Percentiles rank a stretch among this genome's conserved stretches.
Evolutionary conservation across 2,329 filamentous ascomycete genomes (phyloP).

Genomic region (Apiospora saccharicola): DNA sequence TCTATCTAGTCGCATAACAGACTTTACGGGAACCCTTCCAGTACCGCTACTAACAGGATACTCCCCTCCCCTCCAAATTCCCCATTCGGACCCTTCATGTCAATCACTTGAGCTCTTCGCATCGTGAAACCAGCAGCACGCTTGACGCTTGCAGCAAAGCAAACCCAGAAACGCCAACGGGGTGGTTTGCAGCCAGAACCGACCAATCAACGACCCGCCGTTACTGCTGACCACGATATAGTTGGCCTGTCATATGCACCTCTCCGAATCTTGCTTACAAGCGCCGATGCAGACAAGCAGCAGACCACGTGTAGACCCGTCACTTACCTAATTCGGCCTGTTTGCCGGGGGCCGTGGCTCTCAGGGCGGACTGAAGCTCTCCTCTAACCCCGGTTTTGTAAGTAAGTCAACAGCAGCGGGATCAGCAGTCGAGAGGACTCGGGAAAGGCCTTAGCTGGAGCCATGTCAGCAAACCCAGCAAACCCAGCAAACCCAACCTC

Average conservation of each 20-base stretch:
- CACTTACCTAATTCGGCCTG: constrained; percentile 2
- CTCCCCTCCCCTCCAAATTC: background rate
- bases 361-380: background rate
- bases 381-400: background rate
- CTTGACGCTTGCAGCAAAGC: background rate
- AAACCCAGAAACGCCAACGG: background rate
- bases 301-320: constrained; percentile 15
- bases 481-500: background rate
- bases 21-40: background rate
- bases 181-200: background rate
- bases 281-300: background rate
- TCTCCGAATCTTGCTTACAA: constrained; percentile 19
- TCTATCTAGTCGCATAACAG: background rate
- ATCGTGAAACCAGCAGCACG: background rate
- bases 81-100: constrained; percentile 10
- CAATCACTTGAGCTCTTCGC: background rate
- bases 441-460: background rate
- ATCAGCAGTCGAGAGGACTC: background rate
- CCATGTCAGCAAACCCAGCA: background rate
- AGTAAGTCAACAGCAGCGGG: background rate
- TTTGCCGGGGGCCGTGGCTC: background rate
- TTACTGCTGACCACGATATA: constrained; percentile 13
- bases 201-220: constrained; percentile 1
- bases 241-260: constrained; percentile 14
- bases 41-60: background rate